These are phyloP conservation scores for Ustilago xerochloae DNA, from an alignment of 1,284 basidiomycete genomes.

Conservation along the genomic window DNA sequence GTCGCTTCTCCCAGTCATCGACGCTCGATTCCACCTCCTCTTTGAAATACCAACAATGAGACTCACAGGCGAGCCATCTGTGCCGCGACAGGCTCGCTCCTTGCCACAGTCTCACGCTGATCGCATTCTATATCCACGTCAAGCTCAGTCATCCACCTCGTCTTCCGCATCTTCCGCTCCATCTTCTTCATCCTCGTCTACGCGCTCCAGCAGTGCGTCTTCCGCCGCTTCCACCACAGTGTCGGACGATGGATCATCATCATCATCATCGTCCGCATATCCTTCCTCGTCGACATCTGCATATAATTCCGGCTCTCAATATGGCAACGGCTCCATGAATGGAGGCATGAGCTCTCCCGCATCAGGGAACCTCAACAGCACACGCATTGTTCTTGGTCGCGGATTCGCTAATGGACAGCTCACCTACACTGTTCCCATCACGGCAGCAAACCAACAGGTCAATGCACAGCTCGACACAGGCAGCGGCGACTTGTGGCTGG, in stretches of 20 bases:
- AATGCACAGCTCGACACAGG: constrained; percentile 60
- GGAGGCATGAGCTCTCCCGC: constrained; percentile 30
- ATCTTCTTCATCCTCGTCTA: not conserved
- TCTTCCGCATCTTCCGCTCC: constrained; percentile 4
- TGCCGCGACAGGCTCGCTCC: constrained; percentile 10
- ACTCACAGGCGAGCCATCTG: not conserved
- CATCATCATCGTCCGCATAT: constrained; percentile 2
- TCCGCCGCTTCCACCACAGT: constrained; percentile 4
- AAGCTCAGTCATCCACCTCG: constrained; percentile 19
- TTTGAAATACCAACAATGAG: constrained; percentile 6
- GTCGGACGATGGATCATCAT: not conserved
- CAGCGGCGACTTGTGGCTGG: constrained; percentile 58
- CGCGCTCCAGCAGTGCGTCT: constrained; percentile 4
- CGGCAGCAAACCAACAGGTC: constrained; percentile 44
- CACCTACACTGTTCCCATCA: constrained; percentile 54
- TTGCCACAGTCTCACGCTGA: not conserved
- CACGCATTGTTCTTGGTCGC: constrained; percentile 46
- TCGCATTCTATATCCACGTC: constrained; percentile 7
- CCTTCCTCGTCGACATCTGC: constrained; percentile 2
- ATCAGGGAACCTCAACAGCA: constrained; percentile 42
- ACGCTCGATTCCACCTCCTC: not conserved
- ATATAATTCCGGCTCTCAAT: constrained; percentile 1
- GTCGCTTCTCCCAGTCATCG: not conserved
- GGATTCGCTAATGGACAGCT: constrained; percentile 55
- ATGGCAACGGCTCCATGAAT: not conserved